Base-by-base conservation (phyloP, 2,329 filamentous ascomycete genomes). In the Rhytidhysteron rufulum region DNA sequence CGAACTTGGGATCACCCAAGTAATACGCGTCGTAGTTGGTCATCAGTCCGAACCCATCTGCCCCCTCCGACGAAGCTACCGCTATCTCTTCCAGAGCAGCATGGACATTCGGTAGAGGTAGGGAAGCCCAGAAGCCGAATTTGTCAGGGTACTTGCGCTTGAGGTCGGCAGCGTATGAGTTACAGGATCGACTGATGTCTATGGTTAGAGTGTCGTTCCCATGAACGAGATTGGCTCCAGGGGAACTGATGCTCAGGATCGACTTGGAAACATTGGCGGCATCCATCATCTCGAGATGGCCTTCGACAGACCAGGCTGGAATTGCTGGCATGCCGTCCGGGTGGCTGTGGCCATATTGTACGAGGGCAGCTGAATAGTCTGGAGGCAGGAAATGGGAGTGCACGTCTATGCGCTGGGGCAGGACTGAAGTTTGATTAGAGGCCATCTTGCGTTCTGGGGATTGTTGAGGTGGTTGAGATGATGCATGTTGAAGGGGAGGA, bases 21-120 rank as follows among this genome's bases (percentile, higher is more conserved):
- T 80, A 80, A 10, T 67, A 48, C 5, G 76, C 76, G 34, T 76
- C 69, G 18, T 67, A 67, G 42, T 80, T 80, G 2, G 76, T 75
- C 50, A 75, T 47, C 4, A 80, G 49, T 0, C 66, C 67, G 34
- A 79, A 69, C 1, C 77, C 77, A 44, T 78, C 74, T 0, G 70
- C 72, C 5, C 70, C 66, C 21, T 71, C 62, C 8, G 61, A 55
- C 2, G 70, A 54, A 2, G 65, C 67, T 3, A 57, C 54, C 1
- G 67, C 63, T 21, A 80, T 74, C 47, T 80, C 77, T 3, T 51
- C 46, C 5, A 80, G 51, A 5, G 68, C 62, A 3, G 67, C 68
- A 1, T 68, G 49, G 0, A 78, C 63, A 47, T 77, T 68, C 0
- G 77, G 74, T 0, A 79, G 52, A 0, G 77, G 77, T 3, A 79